A percentile compares a stretch with the other conserved stretches of the same genome.
Evolutionary conservation across 352 stramenopile genomes (phyloP).

Genomic region (Aphanomyces euteiches): DNA sequence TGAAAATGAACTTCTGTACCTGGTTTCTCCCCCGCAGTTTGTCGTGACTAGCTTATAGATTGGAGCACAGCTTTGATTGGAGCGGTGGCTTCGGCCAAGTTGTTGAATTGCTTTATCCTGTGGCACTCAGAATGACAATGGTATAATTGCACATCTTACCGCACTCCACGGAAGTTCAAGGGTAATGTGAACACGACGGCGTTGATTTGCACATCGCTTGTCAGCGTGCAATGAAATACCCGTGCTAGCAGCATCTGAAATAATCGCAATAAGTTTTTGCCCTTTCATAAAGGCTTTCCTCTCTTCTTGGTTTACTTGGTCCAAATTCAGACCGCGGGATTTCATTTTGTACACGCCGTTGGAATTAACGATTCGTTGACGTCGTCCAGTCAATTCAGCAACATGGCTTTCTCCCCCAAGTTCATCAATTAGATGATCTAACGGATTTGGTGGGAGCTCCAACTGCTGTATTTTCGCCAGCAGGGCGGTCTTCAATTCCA

Average conservation of each 20-base stretch:
- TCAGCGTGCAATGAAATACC: constrained; percentile 73
- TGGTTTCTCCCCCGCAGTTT: constrained; percentile 63
- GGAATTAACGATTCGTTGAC: constrained; percentile 13
- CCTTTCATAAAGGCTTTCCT: constrained; percentile 60
- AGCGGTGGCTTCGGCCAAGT: constrained; percentile 34
- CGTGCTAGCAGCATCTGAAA: constrained; percentile 72
- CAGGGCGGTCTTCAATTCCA: constrained; percentile 32
- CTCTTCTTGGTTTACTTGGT: constrained; percentile 56
- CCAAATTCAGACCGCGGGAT: constrained; percentile 36
- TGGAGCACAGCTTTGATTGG: constrained; percentile 48
- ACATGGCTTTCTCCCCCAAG: constrained; percentile 54
- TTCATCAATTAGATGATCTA: constrained; percentile 65
- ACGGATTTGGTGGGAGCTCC: constrained; percentile 43
- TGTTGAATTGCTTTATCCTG: constrained; percentile 44
- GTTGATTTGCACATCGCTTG: constrained; percentile 36
- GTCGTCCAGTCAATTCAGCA: constrained; percentile 63
- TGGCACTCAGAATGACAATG: neutral
- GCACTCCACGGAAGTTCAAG: constrained; percentile 61
- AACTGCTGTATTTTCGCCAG: constrained; percentile 29
- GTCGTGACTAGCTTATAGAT: constrained; percentile 66
- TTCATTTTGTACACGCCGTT: constrained; percentile 10
- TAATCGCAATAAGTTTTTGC: constrained; percentile 74
- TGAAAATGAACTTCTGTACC: constrained; percentile 24
- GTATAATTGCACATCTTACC: constrained; percentile 25
- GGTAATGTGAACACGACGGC: constrained; percentile 73